Evolutionary conservation across 78 protist species (phyloP).

Genomic region (Guillardia theta): DNA sequence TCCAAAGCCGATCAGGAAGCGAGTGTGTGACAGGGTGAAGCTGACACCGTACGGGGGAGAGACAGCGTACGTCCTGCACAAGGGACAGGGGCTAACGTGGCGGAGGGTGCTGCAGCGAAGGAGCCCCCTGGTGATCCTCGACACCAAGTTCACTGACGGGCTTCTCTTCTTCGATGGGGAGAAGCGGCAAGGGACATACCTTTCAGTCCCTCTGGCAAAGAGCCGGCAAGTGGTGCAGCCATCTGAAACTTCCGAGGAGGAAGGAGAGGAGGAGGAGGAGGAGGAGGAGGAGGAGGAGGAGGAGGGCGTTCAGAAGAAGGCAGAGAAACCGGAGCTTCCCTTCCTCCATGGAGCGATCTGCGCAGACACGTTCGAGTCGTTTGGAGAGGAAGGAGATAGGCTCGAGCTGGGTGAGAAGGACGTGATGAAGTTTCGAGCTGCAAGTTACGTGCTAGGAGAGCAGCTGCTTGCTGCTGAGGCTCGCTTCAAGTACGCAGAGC

Average conservation of each 20-base stretch:
- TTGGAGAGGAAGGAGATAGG: too few species aligned
- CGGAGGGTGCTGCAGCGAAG: too few species aligned
- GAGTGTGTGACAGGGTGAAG: too few species aligned
- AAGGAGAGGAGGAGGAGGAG: not conserved
- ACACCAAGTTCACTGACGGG: not conserved
- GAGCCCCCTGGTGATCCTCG: too few species aligned
- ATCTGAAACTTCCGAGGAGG: too few species aligned
- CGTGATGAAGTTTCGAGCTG: too few species aligned
- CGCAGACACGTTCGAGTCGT: not conserved
- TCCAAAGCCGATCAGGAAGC: too few species aligned
- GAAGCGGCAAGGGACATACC: not conserved
- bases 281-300: not conserved
- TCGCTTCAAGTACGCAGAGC: too few species aligned
- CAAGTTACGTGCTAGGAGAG: not conserved
- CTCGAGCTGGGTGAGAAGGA: too few species aligned
- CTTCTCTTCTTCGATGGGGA: not conserved
- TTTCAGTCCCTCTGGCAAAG: not conserved
- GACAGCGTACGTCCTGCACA: too few species aligned
- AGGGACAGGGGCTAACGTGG: too few species aligned
- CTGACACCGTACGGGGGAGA: too few species aligned
- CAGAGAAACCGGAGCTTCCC: not conserved
- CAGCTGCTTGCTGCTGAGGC: not conserved
- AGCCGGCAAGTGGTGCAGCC: not conserved
- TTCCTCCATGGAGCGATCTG: not conserved
- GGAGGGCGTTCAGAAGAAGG: not conserved